phyloP scores from a whole-genome alignment of 768 basidiomycete species.

The Tricholoma saponaceum region DNA sequence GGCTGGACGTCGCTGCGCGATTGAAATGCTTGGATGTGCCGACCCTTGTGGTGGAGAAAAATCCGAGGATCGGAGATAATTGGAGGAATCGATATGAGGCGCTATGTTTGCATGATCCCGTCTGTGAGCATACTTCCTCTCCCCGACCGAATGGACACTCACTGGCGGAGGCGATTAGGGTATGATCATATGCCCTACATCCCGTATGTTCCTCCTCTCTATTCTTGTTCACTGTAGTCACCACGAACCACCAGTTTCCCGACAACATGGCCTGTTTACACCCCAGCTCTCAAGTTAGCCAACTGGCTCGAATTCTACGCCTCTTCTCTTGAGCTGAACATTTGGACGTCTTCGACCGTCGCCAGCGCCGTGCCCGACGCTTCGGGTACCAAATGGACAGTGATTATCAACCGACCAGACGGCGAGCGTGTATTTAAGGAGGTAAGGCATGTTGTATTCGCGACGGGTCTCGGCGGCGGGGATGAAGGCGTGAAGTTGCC shows the following conservation, averaged over 20 bases:
- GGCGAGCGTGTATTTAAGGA: conserved; percentile 33
- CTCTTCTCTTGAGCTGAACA: conserved; percentile 54
- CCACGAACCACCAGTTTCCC: conserved; percentile 41
- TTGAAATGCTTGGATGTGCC: conserved; percentile 47
- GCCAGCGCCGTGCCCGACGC: conserved; percentile 30
- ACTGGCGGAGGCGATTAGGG: conserved; percentile 25
- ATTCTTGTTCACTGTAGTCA: background rate
- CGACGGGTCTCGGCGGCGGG: conserved; percentile 48
- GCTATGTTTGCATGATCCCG: conserved; percentile 60
- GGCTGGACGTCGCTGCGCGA: conserved; percentile 55
- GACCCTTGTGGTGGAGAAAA: conserved; percentile 56
- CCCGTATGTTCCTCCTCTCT: conserved; percentile 34
- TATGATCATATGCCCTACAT: conserved; percentile 59
- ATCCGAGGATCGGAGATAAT: conserved; percentile 52
- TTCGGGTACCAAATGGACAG: conserved; percentile 35
- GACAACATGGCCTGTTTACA: conserved; percentile 53
- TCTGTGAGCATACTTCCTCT: conserved; percentile 43
- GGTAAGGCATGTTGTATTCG: conserved; percentile 47
- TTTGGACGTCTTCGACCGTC: conserved; percentile 51
- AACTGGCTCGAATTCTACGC: conserved; percentile 69
- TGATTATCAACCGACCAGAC: conserved; percentile 32
- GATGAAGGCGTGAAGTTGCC: conserved; percentile 39
- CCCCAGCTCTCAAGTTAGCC: conserved; percentile 58
- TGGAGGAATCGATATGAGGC: conserved; percentile 66
- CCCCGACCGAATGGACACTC: too few species aligned